Evolutionary conservation across 148 eudicot genomes (phyloP).

Genomic region (Fagopyrum tataricum): DNA sequence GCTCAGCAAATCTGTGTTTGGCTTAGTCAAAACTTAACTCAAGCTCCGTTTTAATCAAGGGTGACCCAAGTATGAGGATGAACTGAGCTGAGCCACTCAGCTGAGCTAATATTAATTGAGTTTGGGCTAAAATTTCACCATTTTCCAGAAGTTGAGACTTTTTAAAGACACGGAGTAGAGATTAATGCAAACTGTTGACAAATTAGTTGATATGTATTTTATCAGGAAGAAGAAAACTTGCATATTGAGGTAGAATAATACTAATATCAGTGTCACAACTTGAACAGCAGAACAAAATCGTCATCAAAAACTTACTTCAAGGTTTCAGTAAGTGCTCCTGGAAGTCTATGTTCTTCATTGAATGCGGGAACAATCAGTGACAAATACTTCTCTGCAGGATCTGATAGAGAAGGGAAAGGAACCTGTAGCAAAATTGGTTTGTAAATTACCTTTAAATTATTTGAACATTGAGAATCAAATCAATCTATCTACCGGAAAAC

Average conservation of each 20-base stretch:
- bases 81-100: not conserved
- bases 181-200: not conserved
- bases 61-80: not conserved
- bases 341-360: constrained; percentile 90
- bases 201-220: not conserved
- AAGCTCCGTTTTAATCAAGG: not conserved
- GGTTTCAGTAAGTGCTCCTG: constrained; percentile 84
- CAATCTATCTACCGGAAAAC: too few species aligned
- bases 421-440: constrained; percentile 44
- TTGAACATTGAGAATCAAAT: too few species aligned
- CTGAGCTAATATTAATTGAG: not conserved
- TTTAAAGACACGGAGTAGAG: not conserved
- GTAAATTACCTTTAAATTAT: constrained; percentile 4
- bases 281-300: not conserved
- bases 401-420: constrained; percentile 68
- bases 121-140: not conserved
- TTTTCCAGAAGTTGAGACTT: not conserved
- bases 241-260: not conserved
- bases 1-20: not conserved
- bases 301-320: constrained; percentile 39
- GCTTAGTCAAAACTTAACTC: not conserved
- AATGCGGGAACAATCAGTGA: constrained; percentile 91
- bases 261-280: not conserved
- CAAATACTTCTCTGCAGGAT: constrained; percentile 82
- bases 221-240: not conserved